These are phyloP conservation scores for Staphylotrichum longicolle DNA, from an alignment of 495 filamentous ascomycete species.

Conservation along the genomic window DNA sequence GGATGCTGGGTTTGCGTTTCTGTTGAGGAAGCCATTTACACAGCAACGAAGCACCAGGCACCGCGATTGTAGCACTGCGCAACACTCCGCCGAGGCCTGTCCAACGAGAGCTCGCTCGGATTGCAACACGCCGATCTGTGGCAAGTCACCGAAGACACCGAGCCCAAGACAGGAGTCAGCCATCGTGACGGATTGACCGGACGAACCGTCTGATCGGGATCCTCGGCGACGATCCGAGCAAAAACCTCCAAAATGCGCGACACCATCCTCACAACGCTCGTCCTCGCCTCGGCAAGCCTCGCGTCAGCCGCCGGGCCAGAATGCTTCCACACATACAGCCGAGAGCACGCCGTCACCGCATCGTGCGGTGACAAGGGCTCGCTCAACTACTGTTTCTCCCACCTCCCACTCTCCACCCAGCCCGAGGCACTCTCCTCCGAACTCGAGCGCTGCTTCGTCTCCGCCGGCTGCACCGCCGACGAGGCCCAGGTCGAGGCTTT, in stretches of 20 bases:
- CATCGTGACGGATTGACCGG: neutral
- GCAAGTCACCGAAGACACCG: neutral
- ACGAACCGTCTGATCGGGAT: constrained; percentile 1
- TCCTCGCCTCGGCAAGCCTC: constrained; percentile 21
- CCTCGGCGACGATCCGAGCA: constrained; percentile 3
- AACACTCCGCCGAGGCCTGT: neutral
- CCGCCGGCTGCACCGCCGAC: constrained; percentile 40
- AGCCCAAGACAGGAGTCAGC: constrained; percentile 2
- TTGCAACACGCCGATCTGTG: neutral
- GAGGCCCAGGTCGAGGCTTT: constrained; percentile 38
- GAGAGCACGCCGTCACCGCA: constrained; percentile 32
- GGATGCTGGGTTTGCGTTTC: neutral
- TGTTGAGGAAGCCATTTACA: constrained; percentile 2
- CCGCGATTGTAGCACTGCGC: neutral
- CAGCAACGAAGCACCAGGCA: neutral
- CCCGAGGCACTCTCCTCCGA: constrained; percentile 25
- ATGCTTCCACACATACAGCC: constrained; percentile 36
- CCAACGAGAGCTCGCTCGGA: neutral
- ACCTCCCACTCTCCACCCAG: constrained; percentile 16
- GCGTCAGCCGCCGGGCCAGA: constrained; percentile 23
- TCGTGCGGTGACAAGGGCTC: constrained; percentile 40
- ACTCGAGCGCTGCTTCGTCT: constrained; percentile 40
- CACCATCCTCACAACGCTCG: constrained; percentile 19
- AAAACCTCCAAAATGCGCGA: constrained; percentile 18
- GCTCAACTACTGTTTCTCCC: constrained; percentile 39